phyloP scores from a whole-genome alignment of 129 eudicot genomes.

The Flaveria brownii region DNA sequence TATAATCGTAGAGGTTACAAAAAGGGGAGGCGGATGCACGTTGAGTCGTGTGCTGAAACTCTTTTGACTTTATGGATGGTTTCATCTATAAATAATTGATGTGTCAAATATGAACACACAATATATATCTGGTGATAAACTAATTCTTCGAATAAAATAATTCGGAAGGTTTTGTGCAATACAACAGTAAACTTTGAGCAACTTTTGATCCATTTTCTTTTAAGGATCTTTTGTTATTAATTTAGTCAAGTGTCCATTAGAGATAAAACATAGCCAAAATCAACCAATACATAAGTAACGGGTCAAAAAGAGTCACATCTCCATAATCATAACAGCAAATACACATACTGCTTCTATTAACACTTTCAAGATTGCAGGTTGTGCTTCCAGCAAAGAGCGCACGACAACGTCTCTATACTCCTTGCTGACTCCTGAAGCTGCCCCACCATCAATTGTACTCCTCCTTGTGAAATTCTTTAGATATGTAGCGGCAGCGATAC shows the following conservation, averaged over 20 bases:
- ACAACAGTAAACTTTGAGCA: neutral
- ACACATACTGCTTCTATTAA: constrained; percentile 68
- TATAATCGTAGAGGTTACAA: neutral
- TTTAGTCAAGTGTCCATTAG: too few relatives aligned
- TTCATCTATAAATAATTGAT: neutral
- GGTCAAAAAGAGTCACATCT: neutral
- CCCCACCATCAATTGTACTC: constrained; percentile 29
- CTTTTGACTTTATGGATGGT: too few relatives aligned
- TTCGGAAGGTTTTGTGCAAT: neutral
- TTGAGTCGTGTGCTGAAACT: too few relatives aligned
- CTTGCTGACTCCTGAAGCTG: constrained; percentile 40
- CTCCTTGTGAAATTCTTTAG: constrained; percentile 68
- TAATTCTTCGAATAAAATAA: too few relatives aligned
- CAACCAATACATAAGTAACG: neutral
- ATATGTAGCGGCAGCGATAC: constrained; percentile 79
- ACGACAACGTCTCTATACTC: constrained; percentile 57
- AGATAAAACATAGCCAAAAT: too few relatives aligned
- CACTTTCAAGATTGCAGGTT: constrained; percentile 57
- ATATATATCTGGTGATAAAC: too few relatives aligned
- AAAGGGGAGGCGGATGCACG: too few relatives aligned
- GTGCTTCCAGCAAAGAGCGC: constrained; percentile 57
- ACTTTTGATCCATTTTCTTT: neutral
- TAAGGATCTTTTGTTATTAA: neutral
- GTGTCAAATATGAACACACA: too few relatives aligned
- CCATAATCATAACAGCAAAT: too few relatives aligned